Evolutionary conservation across 108 stramenopile species (phyloP), one percentile per base, ranked within the genome.

Genomic region (Cyclotella sp.): DNA sequence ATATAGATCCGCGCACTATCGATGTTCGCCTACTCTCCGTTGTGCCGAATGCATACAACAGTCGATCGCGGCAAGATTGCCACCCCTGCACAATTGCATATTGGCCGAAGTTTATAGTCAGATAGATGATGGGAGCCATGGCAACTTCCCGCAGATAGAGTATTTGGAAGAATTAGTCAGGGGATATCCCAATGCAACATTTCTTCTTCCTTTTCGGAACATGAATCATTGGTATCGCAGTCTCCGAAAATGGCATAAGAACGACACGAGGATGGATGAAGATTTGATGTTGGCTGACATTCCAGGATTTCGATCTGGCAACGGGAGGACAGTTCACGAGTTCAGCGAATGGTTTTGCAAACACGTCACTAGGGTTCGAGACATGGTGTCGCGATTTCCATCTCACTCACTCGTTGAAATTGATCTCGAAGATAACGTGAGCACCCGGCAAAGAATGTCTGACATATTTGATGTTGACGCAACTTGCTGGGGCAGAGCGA

Each of bases 401-500:
- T 57, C 52, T 21, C 60, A 63, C 14, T 18, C 42, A 0, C 61
- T 76, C 3, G 66, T 76, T 13, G 67, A 76, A 45, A 46, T 68
- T 24, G 75, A 76, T 59, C 45, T 76, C 16, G 64, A 76, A 40
- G 34, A 62, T 15, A 53, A 43, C 47, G 30, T 21, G 41, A 16
- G 43, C 3, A 68, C 52, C 11, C 26, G 40, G 14, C 39, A 62
- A 62, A 0, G 16, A 15, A 11, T 76, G 75, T 49, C 46, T 8
- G 34, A 67, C 11, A 16, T 68, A 18, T 76, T 76, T 40, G 63
- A 54, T 29, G 49, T 76, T 26, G 61, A 76, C 68, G 65, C 42
- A 15, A 60, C 27, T 34, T 76, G 75, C n/a, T 76, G 75, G 75
- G 75, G 75, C 19, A 40, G 55, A 9, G 43, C 19, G 12, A 76